Base-by-base conservation (phyloP, 495 filamentous ascomycete species). In the Diplogelasinospora grovesii region DNA sequence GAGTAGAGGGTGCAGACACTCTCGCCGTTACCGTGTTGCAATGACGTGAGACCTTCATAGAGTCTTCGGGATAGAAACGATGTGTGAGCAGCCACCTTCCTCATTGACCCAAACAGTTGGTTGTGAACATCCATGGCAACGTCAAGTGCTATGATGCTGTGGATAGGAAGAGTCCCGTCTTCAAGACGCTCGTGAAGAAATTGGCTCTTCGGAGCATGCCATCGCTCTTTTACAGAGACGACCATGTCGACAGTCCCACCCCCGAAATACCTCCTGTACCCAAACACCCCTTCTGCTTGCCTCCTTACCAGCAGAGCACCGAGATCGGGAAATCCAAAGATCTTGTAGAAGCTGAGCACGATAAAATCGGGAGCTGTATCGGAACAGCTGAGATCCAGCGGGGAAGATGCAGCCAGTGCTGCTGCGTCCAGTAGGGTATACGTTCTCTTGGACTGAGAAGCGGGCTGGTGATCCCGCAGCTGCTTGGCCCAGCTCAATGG, bases 191-290 rank as follows among this genome's bases (percentile, higher is more conserved):
- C 84, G 55, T 95, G 87, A 0, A 90, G 67, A n/a, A 73, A 73
- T 5, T 78, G 69, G 16, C 67, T 64, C 53, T 90, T 92, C 36
- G 76, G 73, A 1, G 77, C 80, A 67, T 90, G 82, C 81, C 84
- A 93, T 40, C 74, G 70, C 46, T 80, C 78, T 45, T 69, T 76
- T 18, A 67, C 52, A 31, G 65, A 78, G 9, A 73, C 53, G 10
- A 79, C 70, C 74, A 92, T 83, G 47, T 95, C 89, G 1, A 95
- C 89, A 1, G 90, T 97, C 5, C 90, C 90, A n/a, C 90, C 90
- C 2, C 90, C 90, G 57, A 97, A 97, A 53, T 90, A 97, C 48
- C 63, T 74, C 29, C 87, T 76, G 18, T 69, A 65, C 26, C 65
- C 59, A 28, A 95, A 77, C 1, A 83, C 65, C 16, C 64, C 53